A percentile compares a stretch with the other conserved stretches of the same genome.
These are phyloP conservation scores for Colletotrichum kahawae DNA, from an alignment of 2,329 filamentous ascomycete species.

Conservation along the genomic window DNA sequence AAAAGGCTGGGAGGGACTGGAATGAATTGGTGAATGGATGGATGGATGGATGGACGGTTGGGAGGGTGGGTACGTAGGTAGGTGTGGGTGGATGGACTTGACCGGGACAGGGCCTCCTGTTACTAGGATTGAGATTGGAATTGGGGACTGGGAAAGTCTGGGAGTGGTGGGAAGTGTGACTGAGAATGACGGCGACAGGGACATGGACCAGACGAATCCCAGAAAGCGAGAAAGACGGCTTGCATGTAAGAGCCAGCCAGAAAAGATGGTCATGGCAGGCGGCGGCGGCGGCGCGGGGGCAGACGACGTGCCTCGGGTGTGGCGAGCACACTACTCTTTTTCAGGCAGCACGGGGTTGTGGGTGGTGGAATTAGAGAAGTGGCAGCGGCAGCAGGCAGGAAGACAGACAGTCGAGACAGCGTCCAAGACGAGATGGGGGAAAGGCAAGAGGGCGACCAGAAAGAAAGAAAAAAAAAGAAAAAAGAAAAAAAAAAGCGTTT, in stretches of 20 bases:
- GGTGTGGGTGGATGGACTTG: not conserved
- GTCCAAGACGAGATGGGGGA: not conserved
- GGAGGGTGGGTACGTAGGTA: no score
- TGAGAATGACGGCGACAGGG: slow-evolving; percentile 7
- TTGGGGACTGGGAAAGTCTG: not conserved
- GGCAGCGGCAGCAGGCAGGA: not conserved
- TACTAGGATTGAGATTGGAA: not conserved
- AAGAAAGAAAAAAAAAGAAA: not conserved
- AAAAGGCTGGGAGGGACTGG: not conserved
- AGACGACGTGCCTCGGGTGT: not conserved
- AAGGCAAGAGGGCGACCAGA: not conserved
- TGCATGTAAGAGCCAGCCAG: not conserved
- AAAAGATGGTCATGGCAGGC: not conserved
- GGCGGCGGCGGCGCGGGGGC: not conserved
- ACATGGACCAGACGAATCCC: not conserved
- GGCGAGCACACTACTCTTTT: not conserved
- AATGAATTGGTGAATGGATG: not conserved
- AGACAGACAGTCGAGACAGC: not conserved
- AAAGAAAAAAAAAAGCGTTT: not conserved
- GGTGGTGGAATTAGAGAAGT: not conserved
- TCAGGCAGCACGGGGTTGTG: not conserved
- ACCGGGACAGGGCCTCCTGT: not conserved
- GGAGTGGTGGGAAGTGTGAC: not conserved
- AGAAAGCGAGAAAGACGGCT: not conserved
- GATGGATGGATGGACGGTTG: not conserved